phyloP scores from a whole-genome alignment of 2,329 filamentous ascomycete genomes.

The Penicillium occitanis region DNA sequence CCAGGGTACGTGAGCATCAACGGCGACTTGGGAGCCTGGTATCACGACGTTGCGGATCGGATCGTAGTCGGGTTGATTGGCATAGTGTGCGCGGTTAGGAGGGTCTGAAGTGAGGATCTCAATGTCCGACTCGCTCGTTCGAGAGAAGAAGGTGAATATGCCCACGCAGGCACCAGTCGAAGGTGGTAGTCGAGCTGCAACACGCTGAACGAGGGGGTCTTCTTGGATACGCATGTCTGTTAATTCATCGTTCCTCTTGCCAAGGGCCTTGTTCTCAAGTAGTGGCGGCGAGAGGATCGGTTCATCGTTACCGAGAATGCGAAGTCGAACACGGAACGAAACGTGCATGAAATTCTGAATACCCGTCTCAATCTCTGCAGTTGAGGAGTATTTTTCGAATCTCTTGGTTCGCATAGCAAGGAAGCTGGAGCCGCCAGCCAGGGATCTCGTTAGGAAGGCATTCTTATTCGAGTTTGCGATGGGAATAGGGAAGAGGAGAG shows the following conservation, averaged over 20 bases:
- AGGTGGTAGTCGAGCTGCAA: conserved; percentile 30
- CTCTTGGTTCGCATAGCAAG: conserved; percentile 51
- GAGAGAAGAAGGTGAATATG: conserved; percentile 52
- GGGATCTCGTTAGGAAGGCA: conserved; percentile 43
- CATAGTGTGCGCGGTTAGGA: conserved; percentile 42
- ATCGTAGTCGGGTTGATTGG: conserved; percentile 47
- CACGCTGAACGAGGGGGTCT: conserved; percentile 14
- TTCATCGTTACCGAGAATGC: conserved; percentile 36
- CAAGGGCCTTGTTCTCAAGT: not conserved
- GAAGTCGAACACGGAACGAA: conserved; percentile 51
- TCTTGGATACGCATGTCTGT: not conserved
- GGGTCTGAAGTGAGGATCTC: conserved; percentile 54
- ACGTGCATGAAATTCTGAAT: conserved; percentile 48
- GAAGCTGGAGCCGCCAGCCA: conserved; percentile 36
- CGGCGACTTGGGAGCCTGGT: conserved; percentile 34
- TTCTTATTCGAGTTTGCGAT: conserved; percentile 51
- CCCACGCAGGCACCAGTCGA: conserved; percentile 50
- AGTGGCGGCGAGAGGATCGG: conserved; percentile 20
- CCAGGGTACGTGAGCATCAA: conserved; percentile 37
- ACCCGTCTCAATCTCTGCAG: conserved; percentile 50
- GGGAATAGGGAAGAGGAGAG: conserved; percentile 38
- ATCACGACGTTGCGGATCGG: conserved; percentile 34
- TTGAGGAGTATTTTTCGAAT: conserved; percentile 45
- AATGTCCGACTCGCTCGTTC: conserved; percentile 53
- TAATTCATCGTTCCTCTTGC: conserved; percentile 4